These are phyloP conservation scores for Kodamaea hsintzibuensis DNA, from an alignment of 805 yeast genomes.

Conservation along the genomic window DNA sequence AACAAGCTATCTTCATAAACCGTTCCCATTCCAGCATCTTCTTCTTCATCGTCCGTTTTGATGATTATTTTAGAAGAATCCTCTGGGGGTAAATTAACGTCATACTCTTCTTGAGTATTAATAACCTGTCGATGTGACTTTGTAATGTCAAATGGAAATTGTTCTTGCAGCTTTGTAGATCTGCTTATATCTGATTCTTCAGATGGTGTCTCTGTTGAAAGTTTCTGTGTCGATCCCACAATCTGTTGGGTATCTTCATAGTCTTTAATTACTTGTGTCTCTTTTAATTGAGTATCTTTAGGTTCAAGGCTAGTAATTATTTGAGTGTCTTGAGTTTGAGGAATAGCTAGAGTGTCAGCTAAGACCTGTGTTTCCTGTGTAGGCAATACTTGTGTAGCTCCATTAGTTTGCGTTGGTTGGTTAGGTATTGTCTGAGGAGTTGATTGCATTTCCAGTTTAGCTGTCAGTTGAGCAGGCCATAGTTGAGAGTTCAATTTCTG, in stretches of 20 bases:
- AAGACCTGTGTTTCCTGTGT: not conserved
- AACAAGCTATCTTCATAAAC: slow-evolving; percentile 29
- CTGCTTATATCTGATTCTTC: not conserved
- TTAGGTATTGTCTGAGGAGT: not conserved
- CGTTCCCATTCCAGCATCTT: slow-evolving; percentile 1
- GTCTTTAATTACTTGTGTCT: slow-evolving; percentile 7
- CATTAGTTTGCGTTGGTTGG: not conserved
- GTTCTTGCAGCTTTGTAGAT: not conserved
- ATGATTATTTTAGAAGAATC: slow-evolving; percentile 8
- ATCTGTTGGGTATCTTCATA: slow-evolving; percentile 11
- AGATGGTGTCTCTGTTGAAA: not conserved
- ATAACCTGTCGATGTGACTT: slow-evolving; percentile 35
- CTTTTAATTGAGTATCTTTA: not conserved
- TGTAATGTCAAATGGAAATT: slow-evolving; percentile 3
- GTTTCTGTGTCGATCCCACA: not conserved
- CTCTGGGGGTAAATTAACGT: not conserved
- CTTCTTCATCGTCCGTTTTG: slow-evolving; percentile 21
- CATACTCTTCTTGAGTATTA: slow-evolving; percentile 26
- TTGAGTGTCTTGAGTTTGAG: slow-evolving; percentile 13
- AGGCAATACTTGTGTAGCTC: not conserved
- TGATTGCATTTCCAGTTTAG: not conserved
- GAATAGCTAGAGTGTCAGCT: slow-evolving; percentile 7
- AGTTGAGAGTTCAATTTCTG: not conserved
- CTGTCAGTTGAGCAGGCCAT: not conserved
- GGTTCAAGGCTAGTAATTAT: slow-evolving; percentile 5